phyloP scores from a whole-genome alignment of 495 filamentous ascomycete genomes.

The Aspergillus cavernicola region DNA sequence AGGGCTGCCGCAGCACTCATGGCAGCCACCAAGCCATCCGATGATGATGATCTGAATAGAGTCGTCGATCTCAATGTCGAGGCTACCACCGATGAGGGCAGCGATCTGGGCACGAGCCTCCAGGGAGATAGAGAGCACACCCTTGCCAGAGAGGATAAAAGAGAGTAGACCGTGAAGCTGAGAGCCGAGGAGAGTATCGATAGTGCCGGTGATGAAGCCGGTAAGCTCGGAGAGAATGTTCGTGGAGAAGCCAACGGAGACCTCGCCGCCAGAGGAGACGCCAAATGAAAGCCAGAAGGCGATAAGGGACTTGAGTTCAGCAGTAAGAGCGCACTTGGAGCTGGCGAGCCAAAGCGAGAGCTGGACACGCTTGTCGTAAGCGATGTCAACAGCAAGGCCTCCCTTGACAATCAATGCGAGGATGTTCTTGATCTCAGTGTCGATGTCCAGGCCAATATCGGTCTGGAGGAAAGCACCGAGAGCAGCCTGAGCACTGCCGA shows the following conservation, averaged over 20 bases:
- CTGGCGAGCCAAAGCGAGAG: constrained; percentile 40
- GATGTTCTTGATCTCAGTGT: constrained; percentile 26
- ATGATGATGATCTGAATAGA: constrained; percentile 33
- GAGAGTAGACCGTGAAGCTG: constrained; percentile 35
- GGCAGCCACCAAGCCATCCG: constrained; percentile 40
- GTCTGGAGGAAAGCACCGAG: constrained; percentile 37
- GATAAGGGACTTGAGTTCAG: constrained; percentile 41
- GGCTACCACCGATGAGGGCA: constrained; percentile 37
- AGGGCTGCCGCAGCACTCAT: constrained; percentile 25
- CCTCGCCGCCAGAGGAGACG: constrained; percentile 24
- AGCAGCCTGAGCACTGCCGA: constrained; percentile 29
- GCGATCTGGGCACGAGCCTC: constrained; percentile 38
- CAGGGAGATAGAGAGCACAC: constrained; percentile 31
- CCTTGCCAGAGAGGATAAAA: constrained; percentile 34
- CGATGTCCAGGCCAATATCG: constrained; percentile 25
- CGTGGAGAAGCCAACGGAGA: constrained; percentile 26
- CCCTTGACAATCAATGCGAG: constrained; percentile 34
- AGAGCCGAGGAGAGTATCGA: constrained; percentile 29
- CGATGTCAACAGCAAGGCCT: constrained; percentile 28
- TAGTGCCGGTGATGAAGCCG: constrained; percentile 27
- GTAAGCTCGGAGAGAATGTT: constrained; percentile 29
- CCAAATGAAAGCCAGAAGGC: constrained; percentile 41
- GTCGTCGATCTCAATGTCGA: constrained; percentile 29
- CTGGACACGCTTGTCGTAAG: constrained; percentile 28
- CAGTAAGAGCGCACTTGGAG: constrained; percentile 35